phyloP scores from a whole-genome alignment of 1,284 basidiomycete species.

The Jaminaea rosea region DNA sequence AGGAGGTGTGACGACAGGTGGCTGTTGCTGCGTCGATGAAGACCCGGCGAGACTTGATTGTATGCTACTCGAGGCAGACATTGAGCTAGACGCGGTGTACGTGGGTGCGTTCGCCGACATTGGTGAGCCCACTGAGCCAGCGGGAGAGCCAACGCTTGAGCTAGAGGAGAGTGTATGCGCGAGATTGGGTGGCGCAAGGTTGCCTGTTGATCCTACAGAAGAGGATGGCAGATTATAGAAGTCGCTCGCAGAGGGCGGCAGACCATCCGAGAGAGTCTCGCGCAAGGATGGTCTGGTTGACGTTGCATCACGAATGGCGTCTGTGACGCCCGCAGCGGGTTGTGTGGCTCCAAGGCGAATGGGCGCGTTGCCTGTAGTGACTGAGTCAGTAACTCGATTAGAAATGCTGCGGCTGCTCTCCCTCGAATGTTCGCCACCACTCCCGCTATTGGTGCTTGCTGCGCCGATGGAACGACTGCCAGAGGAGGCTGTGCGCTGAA shows the following conservation, averaged over 20 bases:
- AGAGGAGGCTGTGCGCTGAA: not conserved
- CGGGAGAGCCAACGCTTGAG: not conserved
- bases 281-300: not conserved
- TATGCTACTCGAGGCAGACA: too few species aligned
- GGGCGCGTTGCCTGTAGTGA: not conserved
- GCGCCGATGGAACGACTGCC: too few species aligned
- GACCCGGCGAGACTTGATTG: too few species aligned
- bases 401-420: slow-evolving; percentile 1
- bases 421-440: not conserved
- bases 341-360: not conserved
- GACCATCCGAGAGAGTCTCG: not conserved
- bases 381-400: not conserved
- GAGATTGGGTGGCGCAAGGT: not conserved
- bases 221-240: too few species aligned
- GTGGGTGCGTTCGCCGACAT: too few species aligned
- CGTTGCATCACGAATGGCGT: not conserved
- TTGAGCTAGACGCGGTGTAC: too few species aligned
- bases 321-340: not conserved
- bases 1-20: not conserved
- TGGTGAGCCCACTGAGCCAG: not conserved
- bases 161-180: not conserved
- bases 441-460: not conserved
- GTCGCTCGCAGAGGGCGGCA: not conserved
- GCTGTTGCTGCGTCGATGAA: not conserved
- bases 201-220: not conserved